These are phyloP conservation scores for Yamadazyma sp. DNA, from an alignment of 805 yeast species.

Conservation along the genomic window DNA sequence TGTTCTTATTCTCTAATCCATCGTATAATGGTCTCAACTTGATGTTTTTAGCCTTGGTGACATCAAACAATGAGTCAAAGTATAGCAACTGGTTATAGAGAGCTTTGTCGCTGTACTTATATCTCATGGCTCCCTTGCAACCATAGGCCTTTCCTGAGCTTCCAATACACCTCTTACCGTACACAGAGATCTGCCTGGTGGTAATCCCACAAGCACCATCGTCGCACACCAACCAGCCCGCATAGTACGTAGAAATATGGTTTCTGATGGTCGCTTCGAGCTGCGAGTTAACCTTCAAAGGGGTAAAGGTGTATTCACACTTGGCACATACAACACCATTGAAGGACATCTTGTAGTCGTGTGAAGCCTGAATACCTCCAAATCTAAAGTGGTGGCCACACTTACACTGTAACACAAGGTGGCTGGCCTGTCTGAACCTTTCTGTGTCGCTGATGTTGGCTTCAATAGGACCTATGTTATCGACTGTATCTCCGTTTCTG, in stretches of 20 bases:
- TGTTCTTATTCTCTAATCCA: constrained; percentile 20
- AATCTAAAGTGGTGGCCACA: constrained; percentile 64
- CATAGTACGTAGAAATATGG: constrained; percentile 74
- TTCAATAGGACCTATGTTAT: constrained; percentile 67
- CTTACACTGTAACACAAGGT: constrained; percentile 55
- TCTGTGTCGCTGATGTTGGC: constrained; percentile 79
- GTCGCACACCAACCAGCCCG: constrained; percentile 85
- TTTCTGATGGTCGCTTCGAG: constrained; percentile 69
- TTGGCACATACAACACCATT: constrained; percentile 69
- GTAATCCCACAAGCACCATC: constrained; percentile 76
- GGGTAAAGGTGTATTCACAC: constrained; percentile 54
- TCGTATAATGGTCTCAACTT: constrained; percentile 55
- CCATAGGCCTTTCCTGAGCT: constrained; percentile 57
- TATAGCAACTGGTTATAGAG: constrained; percentile 85
- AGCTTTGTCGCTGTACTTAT: constrained; percentile 72
- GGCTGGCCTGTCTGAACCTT: constrained; percentile 67
- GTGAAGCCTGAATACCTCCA: constrained; percentile 72
- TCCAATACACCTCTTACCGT: constrained; percentile 83
- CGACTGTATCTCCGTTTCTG: constrained; percentile 32
- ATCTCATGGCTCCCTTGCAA: constrained; percentile 80
- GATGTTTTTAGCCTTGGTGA: constrained; percentile 66
- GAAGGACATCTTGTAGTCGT: constrained; percentile 58
- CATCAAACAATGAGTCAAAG: constrained; percentile 75
- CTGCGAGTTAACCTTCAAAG: constrained; percentile 63
- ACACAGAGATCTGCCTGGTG: constrained; percentile 85